Percentiles rank a stretch among this genome's conserved stretches.
phyloP scores from a whole-genome alignment of 2,329 filamentous ascomycete species.

The Aspergillus costaricaensis region DNA sequence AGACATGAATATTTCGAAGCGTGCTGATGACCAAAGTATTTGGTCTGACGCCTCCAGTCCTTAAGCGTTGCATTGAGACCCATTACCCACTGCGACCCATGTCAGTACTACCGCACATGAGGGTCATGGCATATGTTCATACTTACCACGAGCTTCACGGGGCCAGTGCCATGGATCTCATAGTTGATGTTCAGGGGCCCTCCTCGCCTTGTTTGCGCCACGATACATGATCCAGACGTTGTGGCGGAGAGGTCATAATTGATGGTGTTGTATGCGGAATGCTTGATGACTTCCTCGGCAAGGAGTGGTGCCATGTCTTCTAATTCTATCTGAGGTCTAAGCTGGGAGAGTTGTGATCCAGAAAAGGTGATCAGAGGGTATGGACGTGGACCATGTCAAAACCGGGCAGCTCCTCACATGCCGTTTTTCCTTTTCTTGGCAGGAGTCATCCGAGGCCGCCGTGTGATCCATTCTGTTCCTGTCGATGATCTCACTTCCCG shows the following conservation, averaged over 20 bases:
- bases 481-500: neutral
- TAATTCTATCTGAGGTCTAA: neutral
- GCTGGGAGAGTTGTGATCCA: neutral
- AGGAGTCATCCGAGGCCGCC: neutral
- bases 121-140: neutral
- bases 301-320: constrained; percentile 29
- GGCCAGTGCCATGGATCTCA: constrained; percentile 77
- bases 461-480: constrained; percentile 1
- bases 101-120: neutral
- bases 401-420: constrained; percentile 5
- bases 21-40: constrained; percentile 74
- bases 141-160: constrained; percentile 71
- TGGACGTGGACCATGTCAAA: neutral
- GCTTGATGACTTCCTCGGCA: constrained; percentile 33
- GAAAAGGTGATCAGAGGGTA: neutral
- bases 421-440: constrained; percentile 2
- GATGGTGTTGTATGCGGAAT: constrained; percentile 34
- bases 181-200: constrained; percentile 75
- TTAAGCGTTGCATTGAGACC: constrained; percentile 70
- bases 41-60: constrained; percentile 80
- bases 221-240: constrained; percentile 60
- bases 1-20: constrained; percentile 70
- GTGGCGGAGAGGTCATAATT: constrained; percentile 61
- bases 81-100: constrained; percentile 67
- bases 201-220: constrained; percentile 66